These are phyloP conservation scores for Sisymbrium altissimum DNA, from an alignment of 345 rosid genomes.

Conservation along the genomic window DNA sequence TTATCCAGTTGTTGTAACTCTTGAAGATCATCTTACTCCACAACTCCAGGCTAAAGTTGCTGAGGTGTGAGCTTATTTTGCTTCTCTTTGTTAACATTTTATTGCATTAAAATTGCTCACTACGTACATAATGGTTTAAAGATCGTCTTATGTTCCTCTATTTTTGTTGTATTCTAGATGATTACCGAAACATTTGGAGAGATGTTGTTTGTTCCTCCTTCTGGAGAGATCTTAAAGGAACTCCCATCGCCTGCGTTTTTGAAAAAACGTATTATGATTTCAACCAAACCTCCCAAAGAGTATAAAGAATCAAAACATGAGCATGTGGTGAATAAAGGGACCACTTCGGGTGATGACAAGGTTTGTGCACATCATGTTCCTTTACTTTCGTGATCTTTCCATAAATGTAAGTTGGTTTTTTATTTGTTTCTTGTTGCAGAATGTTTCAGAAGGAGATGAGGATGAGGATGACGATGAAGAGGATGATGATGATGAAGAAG, in stretches of 20 bases:
- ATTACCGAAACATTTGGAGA: slow-evolving; percentile 72
- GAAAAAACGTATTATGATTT: slow-evolving; percentile 65
- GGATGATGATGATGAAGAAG: slow-evolving; percentile 28
- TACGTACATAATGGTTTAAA: no score
- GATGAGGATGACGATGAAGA: slow-evolving; percentile 21
- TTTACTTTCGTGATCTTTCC: neutral
- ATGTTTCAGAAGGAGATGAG: slow-evolving; percentile 27
- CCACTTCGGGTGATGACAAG: slow-evolving; percentile 35
- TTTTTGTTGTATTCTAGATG: slow-evolving; percentile 56
- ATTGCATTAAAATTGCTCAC: no score
- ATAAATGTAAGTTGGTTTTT: neutral
- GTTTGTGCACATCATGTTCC: slow-evolving; percentile 17
- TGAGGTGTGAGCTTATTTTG: neutral
- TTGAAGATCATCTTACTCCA: slow-evolving; percentile 93
- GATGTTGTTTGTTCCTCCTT: slow-evolving; percentile 65
- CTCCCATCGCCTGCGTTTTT: slow-evolving; percentile 71
- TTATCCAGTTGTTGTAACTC: slow-evolving; percentile 84
- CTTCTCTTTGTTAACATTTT: neutral
- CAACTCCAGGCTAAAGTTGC: slow-evolving; percentile 32
- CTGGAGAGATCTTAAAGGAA: slow-evolving; percentile 64
- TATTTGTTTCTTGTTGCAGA: slow-evolving; percentile 7
- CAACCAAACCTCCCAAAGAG: slow-evolving; percentile 97
- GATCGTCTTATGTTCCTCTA: neutral
- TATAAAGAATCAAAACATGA: slow-evolving; percentile 56
- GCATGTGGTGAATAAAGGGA: slow-evolving; percentile 16